Evolutionary conservation across 176 grass and related monocot genomes (phyloP).

Genomic region (Poa annua): DNA sequence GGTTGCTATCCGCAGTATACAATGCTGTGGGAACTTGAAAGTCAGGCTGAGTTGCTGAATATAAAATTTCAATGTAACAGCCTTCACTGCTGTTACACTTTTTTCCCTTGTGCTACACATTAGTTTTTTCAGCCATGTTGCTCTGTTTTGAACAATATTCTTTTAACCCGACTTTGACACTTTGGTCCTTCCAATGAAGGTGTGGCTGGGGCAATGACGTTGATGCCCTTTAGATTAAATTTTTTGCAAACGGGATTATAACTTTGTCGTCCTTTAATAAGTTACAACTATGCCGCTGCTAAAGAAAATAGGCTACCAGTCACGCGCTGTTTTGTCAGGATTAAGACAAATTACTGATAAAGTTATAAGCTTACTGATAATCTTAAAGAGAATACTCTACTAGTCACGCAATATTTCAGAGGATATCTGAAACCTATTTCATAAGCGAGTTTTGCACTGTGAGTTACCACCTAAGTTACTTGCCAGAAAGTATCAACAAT

Average conservation of each 20-base stretch:
- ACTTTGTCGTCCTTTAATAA: not conserved
- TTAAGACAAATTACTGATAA: not conserved
- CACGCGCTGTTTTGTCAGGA: not conserved
- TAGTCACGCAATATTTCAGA: slow-evolving; percentile 10
- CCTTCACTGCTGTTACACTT: not conserved
- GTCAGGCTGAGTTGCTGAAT: not conserved
- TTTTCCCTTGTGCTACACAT: not conserved
- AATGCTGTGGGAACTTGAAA: not conserved
- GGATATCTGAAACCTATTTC: not conserved
- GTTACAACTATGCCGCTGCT: not conserved
- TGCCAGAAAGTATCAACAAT: not conserved
- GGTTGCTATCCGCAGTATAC: not conserved
- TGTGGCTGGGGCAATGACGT: not conserved
- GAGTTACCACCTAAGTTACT: no score
- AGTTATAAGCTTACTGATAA: not conserved
- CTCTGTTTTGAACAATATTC: not conserved
- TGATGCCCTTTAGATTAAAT: not conserved
- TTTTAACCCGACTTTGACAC: not conserved
- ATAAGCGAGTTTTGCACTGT: not conserved
- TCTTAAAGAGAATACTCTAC: no score
- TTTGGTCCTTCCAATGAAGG: not conserved
- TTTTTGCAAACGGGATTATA: not conserved
- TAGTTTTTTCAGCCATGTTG: not conserved
- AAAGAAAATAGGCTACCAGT: not conserved
- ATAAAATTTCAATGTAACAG: not conserved